These are phyloP conservation scores for Musa itinerans DNA, from an alignment of 176 grass and related monocot genomes.

Conservation along the genomic window DNA sequence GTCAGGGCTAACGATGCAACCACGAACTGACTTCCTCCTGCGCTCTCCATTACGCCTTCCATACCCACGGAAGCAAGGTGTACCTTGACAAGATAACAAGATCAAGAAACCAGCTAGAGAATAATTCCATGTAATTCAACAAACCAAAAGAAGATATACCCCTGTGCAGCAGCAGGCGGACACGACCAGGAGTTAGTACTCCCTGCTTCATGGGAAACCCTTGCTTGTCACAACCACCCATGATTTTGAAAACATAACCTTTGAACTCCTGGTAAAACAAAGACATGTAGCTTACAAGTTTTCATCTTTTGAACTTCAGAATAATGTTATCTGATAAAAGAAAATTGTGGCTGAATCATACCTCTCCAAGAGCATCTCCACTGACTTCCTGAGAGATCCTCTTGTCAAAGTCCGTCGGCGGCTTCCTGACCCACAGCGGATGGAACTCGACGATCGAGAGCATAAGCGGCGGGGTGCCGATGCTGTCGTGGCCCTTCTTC, in stretches of 20 bases:
- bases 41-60: conserved; percentile 83
- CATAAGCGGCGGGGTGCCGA: conserved; percentile 30
- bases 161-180: conserved; percentile 72
- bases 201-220: conserved; percentile 97
- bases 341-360: conserved; percentile 8
- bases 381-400: conserved; percentile 78
- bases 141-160: conserved; percentile 28
- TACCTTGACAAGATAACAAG: conserved; percentile 25
- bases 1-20: conserved; percentile 91
- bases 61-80: conserved; percentile 81
- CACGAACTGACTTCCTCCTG: conserved; percentile 83
- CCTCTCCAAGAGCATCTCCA: conserved; percentile 69
- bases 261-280: conserved; percentile 61
- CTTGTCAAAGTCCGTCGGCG: conserved; percentile 43
- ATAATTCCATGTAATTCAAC: background rate
- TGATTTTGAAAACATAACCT: conserved; percentile 89
- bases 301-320: background rate
- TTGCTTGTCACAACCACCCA: conserved; percentile 90
- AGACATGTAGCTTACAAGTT: background rate
- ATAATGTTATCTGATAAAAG: background rate
- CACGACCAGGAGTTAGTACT: conserved; percentile 71
- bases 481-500: conserved; percentile 49
- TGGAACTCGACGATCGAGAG: conserved; percentile 6
- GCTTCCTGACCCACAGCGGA: conserved; percentile 6
- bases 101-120: background rate